Conservation (phyloP, 495 filamentous ascomycete species). For the Penicillium turbatum region DNA sequence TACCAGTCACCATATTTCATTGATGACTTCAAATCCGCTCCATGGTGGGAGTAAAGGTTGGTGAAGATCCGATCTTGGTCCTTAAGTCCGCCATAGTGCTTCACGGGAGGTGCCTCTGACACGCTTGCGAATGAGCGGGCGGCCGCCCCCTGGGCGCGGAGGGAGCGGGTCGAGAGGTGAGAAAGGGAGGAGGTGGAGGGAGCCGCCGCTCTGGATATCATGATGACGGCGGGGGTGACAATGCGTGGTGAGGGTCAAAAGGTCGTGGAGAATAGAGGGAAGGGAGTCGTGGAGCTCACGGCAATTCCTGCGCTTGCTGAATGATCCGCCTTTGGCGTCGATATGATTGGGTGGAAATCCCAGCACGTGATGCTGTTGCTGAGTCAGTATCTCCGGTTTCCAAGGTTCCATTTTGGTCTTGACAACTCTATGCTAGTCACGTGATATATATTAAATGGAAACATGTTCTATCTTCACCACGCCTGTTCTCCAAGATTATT, state of each 20-base stretch:
- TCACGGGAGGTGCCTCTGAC: conserved; percentile 73
- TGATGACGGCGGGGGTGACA: conserved; percentile 37
- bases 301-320: conserved; percentile 48
- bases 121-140: conserved; percentile 78
- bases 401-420: too few species aligned
- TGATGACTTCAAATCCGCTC: conserved; percentile 83
- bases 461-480: too few species aligned
- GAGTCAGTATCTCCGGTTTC: conserved; percentile 17
- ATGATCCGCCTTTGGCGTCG: conserved; percentile 42
- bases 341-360: conserved; percentile 32
- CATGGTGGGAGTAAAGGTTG: conserved; percentile 93
- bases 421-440: conserved; percentile 7
- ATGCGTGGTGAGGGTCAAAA: conserved; percentile 25
- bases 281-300: conserved; percentile 30
- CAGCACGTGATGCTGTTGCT: conserved; percentile 29
- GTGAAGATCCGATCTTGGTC: conserved; percentile 99
- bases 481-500: too few species aligned
- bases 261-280: conserved; percentile 27
- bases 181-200: conserved; percentile 48
- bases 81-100: conserved; percentile 73
- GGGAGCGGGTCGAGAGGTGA: conserved; percentile 52
- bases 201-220: conserved; percentile 51
- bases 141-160: conserved; percentile 51
- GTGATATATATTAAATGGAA: not conserved
- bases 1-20: conserved; percentile 99